A percentile compares a stretch with the other conserved stretches of the same genome.
These are phyloP conservation scores for Penicillium simplicissimum DNA, from an alignment of 495 filamentous ascomycete genomes.

Conservation along the genomic window DNA sequence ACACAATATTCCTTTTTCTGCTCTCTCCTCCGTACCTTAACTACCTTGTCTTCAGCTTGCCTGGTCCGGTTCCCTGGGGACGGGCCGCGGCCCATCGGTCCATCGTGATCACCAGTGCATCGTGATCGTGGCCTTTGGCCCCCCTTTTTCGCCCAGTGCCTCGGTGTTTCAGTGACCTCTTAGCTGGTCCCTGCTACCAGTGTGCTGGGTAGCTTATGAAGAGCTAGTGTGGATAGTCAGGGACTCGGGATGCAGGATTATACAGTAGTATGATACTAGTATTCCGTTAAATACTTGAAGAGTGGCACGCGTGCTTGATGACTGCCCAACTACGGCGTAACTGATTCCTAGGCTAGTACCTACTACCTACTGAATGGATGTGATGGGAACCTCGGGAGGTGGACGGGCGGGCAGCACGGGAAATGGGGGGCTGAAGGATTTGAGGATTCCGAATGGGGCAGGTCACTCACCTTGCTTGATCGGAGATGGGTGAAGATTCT, in stretches of 20 bases:
- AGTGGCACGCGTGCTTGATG: background rate
- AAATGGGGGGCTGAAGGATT: background rate
- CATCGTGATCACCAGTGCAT: slow-evolving; percentile 14
- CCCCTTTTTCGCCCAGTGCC: slow-evolving; percentile 13
- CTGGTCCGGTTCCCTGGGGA: slow-evolving; percentile 11
- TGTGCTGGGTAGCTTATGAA: slow-evolving; percentile 10
- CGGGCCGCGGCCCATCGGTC: slow-evolving; percentile 14
- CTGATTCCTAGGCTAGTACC: too few species aligned
- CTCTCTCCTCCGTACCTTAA: background rate
- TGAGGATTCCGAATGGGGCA: background rate
- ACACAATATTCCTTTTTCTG: background rate
- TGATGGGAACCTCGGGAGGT: background rate
- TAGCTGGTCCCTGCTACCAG: slow-evolving; percentile 14
- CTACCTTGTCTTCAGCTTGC: background rate
- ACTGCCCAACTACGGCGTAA: background rate
- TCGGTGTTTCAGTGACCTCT: slow-evolving; percentile 18
- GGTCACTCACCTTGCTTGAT: background rate
- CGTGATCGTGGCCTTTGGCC: slow-evolving; percentile 13
- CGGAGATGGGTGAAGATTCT: background rate
- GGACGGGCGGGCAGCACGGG: background rate
- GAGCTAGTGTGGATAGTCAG: background rate
- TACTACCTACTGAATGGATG: background rate
- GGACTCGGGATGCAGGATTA: background rate
- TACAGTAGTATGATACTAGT: background rate
- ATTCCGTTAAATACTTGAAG: background rate